Evolutionary conservation across 129 eudicot genomes (phyloP), one percentile per base, ranked within the genome.

Genomic region (Ambrosia artemisiifolia): DNA sequence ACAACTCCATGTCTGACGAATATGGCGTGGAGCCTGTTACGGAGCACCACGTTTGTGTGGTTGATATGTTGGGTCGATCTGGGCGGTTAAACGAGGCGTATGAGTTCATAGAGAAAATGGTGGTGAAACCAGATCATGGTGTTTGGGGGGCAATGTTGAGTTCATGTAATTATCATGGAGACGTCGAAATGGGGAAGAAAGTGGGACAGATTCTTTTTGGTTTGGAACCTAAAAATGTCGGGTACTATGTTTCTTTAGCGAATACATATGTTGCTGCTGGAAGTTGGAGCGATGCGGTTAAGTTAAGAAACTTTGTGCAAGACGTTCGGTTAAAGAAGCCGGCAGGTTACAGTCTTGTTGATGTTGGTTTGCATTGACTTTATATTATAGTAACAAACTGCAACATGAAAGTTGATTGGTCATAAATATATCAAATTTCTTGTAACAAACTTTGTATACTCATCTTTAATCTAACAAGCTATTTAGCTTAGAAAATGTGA

Each of bases 71-170:
- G 70, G 95, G 91, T 20, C 66, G 84, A 67, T 43, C 83, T 34
- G 95, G 91, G 63, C 63, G 78, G 86, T 77, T 88, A 5, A 30
- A 14, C 3, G 85, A 88, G 67, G 95, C 85, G 53, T 88, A 75
- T 42, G 83, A 85, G 43, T 85, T 88, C 72, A 78, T 85, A 30
- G 61, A 66, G 61, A 59, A 49, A 6, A 44, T 79, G 49, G 47
- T 46, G 4, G 69, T 44, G 16, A 43, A 56, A 70, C 79, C 79
- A 0, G 95, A 88, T 48, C 78, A 88, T 5, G 91, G 88, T 2
- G 70, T 85, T 65, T 88, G 88, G 91, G 95, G 95, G 32, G 95
- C 95, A 20, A 75, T 88, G 75, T 69, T 85, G 70, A 88, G 88
- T 81, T 86, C 91, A 8, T 88, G 95, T 53, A 79, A 83, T 14